Base-by-base conservation (phyloP, 2,329 filamentous ascomycete genomes). In the Verticillium alfalfae region DNA sequence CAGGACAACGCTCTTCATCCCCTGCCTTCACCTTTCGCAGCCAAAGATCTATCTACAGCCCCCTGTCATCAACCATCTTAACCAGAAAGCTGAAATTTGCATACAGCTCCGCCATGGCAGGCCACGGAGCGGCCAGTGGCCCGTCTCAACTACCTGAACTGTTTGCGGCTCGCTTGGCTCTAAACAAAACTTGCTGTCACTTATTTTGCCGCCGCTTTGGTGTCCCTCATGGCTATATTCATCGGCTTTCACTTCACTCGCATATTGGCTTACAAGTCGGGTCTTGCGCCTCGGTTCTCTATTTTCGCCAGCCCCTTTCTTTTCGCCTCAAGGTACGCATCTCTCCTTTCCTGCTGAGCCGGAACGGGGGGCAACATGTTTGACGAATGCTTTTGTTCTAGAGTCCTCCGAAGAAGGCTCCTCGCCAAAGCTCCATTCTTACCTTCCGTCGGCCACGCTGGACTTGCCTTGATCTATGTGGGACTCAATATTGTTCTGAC, bases 401-500 rank as follows among this genome's bases (percentile, higher is more conserved):
- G 65, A 36, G n/a, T 60, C 18, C 13, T 66, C 18, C 59, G 65
- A 22, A 60, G 59, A 37, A 34, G 58, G 4, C 59, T 60, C 36
- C 45, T 66, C 22, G 60, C 58, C 52, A 66, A 66, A 59, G 55
- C 61, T 6, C 60, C 62, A 22, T 37, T 31, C 18, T n/a, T 66
- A 1, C 65, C 65, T 3, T 66, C 65, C 5, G 60, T 39, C 8
- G 76, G 73, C 7, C 75, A 79, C 61, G 67, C 68, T 0, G 56
- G 68, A 9, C 54, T 75, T 9, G 65, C 73, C 36, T 41, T 65
- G 10, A 37, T 66, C 5, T 79, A 75, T 38, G 12, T 75, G 7
- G 66, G 64, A 5, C 67, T 77, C 56, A 79, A 79, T 57, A 15
- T 75, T 16, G 61, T 71, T 16, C 62, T 72, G 18, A 66, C 68